These are phyloP conservation scores for Candida suzukii DNA, from an alignment of 805 yeast species.

Conservation along the genomic window DNA sequence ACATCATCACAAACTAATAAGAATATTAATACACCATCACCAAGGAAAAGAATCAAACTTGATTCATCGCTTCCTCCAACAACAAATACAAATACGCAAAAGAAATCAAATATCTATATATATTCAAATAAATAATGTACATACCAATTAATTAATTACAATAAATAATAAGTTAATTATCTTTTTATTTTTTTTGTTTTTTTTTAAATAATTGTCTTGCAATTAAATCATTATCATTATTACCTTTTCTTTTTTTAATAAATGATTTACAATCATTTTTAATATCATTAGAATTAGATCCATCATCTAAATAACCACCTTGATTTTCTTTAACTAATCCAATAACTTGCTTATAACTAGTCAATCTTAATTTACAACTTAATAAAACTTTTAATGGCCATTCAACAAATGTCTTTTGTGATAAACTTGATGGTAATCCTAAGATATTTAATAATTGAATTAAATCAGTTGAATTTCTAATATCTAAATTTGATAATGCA, in stretches of 20 bases:
- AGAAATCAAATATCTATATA: neutral
- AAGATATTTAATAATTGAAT: constrained; percentile 56
- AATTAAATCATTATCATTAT: neutral
- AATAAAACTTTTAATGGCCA: constrained; percentile 59
- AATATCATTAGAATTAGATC: neutral
- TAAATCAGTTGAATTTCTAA: constrained; percentile 66
- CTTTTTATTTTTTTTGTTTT: neutral
- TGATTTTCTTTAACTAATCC: neutral
- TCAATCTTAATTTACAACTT: constrained; percentile 66
- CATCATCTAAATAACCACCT: neutral
- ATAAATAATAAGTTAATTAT: neutral
- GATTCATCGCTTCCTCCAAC: neutral
- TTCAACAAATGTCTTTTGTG: constrained; percentile 50
- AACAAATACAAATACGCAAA: neutral
- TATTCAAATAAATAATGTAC: neutral
- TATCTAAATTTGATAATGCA: constrained; percentile 45
- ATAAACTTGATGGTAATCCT: constrained; percentile 62
- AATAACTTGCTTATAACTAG: constrained; percentile 68
- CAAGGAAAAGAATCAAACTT: neutral
- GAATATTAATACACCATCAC: neutral
- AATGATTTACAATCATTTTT: constrained; percentile 8
- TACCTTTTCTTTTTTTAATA: constrained; percentile 1
- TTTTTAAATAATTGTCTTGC: neutral
- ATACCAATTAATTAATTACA: neutral
- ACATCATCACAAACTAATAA: neutral